Evolutionary conservation across 2,329 filamentous ascomycete genomes (phyloP).

Genomic region (Aschersonia sp.): DNA sequence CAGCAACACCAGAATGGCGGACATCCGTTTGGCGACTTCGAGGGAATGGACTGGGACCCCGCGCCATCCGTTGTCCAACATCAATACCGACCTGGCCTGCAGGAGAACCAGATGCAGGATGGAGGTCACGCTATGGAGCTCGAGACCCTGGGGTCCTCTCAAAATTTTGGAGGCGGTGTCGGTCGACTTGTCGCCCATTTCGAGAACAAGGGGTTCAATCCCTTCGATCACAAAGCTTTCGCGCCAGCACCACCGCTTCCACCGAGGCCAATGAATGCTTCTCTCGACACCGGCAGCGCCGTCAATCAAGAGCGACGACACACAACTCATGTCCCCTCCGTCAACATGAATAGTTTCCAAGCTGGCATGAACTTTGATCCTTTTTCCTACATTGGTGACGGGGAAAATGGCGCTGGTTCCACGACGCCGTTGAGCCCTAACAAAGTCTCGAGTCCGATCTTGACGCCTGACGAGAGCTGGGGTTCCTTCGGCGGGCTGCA

Average conservation of each 20-base stretch:
- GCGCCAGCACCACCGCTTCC: slow-evolving; percentile 17
- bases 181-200: slow-evolving; percentile 25
- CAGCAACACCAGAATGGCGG: slow-evolving; percentile 12
- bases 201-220: slow-evolving; percentile 18
- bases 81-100: slow-evolving; percentile 12
- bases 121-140: slow-evolving; percentile 13
- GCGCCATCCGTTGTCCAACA: slow-evolving; percentile 14
- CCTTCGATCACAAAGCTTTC: slow-evolving; percentile 21
- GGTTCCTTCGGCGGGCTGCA: slow-evolving; percentile 14
- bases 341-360: slow-evolving; percentile 8
- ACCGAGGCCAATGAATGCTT: slow-evolving; percentile 15
- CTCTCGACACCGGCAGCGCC: slow-evolving; percentile 3
- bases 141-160: slow-evolving; percentile 10
- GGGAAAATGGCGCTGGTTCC: neutral
- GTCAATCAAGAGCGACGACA: slow-evolving; percentile 6
- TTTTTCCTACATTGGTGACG: slow-evolving; percentile 3
- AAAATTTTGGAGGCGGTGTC: slow-evolving; percentile 11
- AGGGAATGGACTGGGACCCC: slow-evolving; percentile 24
- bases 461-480: slow-evolving; percentile 17
- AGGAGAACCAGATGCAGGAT: slow-evolving; percentile 1
- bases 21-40: slow-evolving; percentile 12
- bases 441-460: slow-evolving; percentile 17
- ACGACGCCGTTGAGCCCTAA: slow-evolving; percentile 9
- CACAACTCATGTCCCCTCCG: slow-evolving; percentile 7
- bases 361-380: slow-evolving; percentile 3